Evolutionary conservation across 2,329 filamentous ascomycete genomes (phyloP).

Genomic region (Lasiodiplodia sp.): DNA sequence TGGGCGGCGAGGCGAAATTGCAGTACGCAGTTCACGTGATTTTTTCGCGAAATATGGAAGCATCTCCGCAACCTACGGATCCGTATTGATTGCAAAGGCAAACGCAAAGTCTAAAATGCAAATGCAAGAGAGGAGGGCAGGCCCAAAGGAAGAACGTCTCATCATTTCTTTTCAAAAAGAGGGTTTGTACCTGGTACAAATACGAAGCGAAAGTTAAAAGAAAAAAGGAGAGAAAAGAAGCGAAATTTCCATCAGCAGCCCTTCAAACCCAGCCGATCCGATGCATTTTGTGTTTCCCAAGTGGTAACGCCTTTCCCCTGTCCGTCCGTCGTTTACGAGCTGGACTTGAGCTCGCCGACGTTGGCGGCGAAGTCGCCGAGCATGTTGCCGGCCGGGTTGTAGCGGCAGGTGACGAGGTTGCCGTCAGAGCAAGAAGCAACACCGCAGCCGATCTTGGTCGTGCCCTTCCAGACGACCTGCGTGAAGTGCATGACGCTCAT

Average conservation of each 20-base stretch:
- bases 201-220: not conserved
- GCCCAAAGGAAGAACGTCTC: not conserved
- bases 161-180: not conserved
- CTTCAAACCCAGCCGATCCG: too few relatives aligned
- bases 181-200: not conserved
- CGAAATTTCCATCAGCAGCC: not conserved
- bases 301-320: too few relatives aligned
- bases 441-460: constrained; percentile 45
- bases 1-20: too few relatives aligned
- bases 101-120: too few relatives aligned
- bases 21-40: too few relatives aligned
- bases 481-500: constrained; percentile 43
- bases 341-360: constrained; percentile 5
- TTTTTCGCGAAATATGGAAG: too few relatives aligned
- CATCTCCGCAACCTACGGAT: too few relatives aligned
- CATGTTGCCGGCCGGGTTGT: constrained; percentile 64
- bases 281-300: too few relatives aligned
- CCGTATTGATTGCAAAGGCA: too few relatives aligned
- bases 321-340: not conserved
- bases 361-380: constrained; percentile 10
- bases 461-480: constrained; percentile 47
- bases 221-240: not conserved
- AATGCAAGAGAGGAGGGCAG: too few relatives aligned
- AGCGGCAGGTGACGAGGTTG: constrained; percentile 83
- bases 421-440: constrained; percentile 40